Evolutionary conservation across 2,329 filamentous ascomycete species (phyloP), one percentile per base, ranked within the genome.

Genomic region (Beauveria sp.): DNA sequence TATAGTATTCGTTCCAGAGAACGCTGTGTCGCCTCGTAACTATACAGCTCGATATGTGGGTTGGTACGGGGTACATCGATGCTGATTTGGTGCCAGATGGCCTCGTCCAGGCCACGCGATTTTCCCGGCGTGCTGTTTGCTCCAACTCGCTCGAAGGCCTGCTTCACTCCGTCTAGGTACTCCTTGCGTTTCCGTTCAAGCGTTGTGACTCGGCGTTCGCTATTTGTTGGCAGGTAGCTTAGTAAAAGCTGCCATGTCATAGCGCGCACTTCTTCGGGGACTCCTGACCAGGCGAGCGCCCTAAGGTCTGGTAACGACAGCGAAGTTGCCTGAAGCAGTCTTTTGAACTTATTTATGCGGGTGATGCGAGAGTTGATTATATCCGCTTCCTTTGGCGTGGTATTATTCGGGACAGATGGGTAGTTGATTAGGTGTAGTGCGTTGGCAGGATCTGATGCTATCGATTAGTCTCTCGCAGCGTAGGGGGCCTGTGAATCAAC

Each of bases 41-140:
- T 85, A 75, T 99, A 99, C 0, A 99, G 81, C 67, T 96, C 90
- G 59, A 99, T 88, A 74, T 98, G 95, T 12, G 95, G 95, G 71
- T 96, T 98, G 4, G 95, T 99, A 56, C 95, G 86, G 3, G 95
- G 95, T 24, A 98, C 91, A 71, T 99, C 95, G 70, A 99, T 99
- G 74, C 92, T 97, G 75, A 99, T 98, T 72, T 99, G 95, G 77
- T 99, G 95, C 95, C 95, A 99, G 63, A 99, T 87, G n/a, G 91
- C 89, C 77, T 99, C 95, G 68, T 99, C 96, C 20, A 99, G 77
- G 2, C 93, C 93, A 64, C 84, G 77, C 8, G 78, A 72, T 65
- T 81, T 80, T 16, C 81, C 78, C 4, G 79, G 66, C 26, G 67
- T 67, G 18, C 68, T 63, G 50, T 66, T 73, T 10, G 68, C 72